These are phyloP conservation scores for Yamadazyma blattariae DNA, from an alignment of 1,139 yeast genomes.

Conservation along the genomic window DNA sequence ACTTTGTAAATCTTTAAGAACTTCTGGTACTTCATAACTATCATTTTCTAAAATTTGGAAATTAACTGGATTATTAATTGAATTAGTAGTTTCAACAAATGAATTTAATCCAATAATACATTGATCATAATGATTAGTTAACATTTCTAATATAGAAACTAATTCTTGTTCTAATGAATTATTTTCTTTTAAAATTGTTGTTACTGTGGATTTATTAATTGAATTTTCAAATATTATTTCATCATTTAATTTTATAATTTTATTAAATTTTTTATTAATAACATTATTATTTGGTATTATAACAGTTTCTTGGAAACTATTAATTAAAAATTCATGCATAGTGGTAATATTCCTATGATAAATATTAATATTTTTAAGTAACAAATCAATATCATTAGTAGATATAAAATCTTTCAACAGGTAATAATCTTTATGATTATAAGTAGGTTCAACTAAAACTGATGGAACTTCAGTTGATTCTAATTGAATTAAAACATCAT, in stretches of 20 bases:
- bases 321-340: constrained; percentile 20
- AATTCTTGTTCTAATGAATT: constrained; percentile 63
- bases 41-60: constrained; percentile 35
- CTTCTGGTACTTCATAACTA: constrained; percentile 32
- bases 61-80: constrained; percentile 9
- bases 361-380: constrained; percentile 25
- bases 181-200: constrained; percentile 37
- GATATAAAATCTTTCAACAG: constrained; percentile 30
- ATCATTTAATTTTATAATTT: constrained; percentile 20
- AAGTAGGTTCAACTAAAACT: constrained; percentile 17
- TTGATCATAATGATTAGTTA: constrained; percentile 82
- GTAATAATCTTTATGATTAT: constrained; percentile 1
- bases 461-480: constrained; percentile 27
- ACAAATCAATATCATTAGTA: constrained; percentile 26
- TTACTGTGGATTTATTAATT: constrained; percentile 16
- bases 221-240: constrained; percentile 19
- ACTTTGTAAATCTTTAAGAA: constrained; percentile 27
- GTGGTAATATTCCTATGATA: constrained; percentile 27
- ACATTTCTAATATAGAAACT: constrained; percentile 64
- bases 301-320: constrained; percentile 16
- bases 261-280: constrained; percentile 15
- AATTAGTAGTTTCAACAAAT: constrained; percentile 6
- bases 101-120: constrained; percentile 45
- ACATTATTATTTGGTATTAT: constrained; percentile 15
- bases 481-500: constrained; percentile 23